Evolutionary conservation across 352 stramenopile species (phyloP).

Genomic region (Globisporangium apiculatum): DNA sequence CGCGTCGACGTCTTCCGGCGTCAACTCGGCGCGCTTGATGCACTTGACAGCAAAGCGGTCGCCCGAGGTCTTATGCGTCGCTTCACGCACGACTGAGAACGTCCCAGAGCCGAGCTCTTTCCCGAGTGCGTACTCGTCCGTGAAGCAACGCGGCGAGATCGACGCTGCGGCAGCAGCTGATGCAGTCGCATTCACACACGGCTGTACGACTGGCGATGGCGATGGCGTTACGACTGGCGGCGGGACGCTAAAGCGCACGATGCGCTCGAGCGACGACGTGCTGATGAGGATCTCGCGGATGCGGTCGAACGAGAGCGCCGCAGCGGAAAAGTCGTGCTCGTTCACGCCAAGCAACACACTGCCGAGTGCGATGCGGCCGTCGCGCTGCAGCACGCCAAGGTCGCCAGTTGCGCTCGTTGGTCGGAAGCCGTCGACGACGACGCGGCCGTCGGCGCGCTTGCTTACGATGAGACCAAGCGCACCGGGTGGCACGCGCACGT

Average conservation of each 20-base stretch:
- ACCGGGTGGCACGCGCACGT: slow-evolving; percentile 56
- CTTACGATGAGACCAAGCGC: slow-evolving; percentile 76
- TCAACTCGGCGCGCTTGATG: slow-evolving; percentile 40
- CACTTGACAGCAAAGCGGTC: slow-evolving; percentile 55
- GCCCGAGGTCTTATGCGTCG: slow-evolving; percentile 34
- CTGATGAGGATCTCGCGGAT: slow-evolving; percentile 68
- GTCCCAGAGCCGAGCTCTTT: slow-evolving; percentile 44
- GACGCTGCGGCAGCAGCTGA: not conserved
- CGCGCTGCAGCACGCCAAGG: slow-evolving; percentile 31
- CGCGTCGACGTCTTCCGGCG: slow-evolving; percentile 51
- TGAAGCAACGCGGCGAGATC: slow-evolving; percentile 27
- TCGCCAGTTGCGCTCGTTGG: slow-evolving; percentile 34
- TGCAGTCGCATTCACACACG: too few relatives aligned
- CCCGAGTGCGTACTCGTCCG: slow-evolving; percentile 57
- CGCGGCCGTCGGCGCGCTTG: slow-evolving; percentile 32
- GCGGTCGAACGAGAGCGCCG: slow-evolving; percentile 44
- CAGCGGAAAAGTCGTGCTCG: slow-evolving; percentile 52
- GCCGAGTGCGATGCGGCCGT: slow-evolving; percentile 28
- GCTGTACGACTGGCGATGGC: not conserved
- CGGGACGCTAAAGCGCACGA: slow-evolving; percentile 63
- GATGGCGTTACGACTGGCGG: slow-evolving; percentile 14
- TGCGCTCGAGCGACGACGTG: slow-evolving; percentile 44
- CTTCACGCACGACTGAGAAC: slow-evolving; percentile 56
- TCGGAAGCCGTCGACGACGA: slow-evolving; percentile 75
- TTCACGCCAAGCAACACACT: slow-evolving; percentile 68